Evolutionary conservation across 2,329 filamentous ascomycete genomes (phyloP), one percentile per base, ranked within the genome.

Genomic region (Scytalidium sp.): DNA sequence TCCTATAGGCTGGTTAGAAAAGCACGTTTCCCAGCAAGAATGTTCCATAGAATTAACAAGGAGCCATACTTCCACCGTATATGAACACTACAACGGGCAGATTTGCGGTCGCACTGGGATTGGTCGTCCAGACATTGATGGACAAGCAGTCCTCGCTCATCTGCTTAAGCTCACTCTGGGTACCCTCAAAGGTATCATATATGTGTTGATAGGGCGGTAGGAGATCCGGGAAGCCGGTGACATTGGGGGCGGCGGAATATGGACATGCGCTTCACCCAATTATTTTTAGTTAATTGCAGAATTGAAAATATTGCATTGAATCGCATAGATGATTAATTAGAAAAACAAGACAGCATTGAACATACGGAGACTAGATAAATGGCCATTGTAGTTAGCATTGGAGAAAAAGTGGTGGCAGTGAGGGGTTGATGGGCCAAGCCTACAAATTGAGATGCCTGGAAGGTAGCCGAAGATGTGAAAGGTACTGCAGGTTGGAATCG

Each of bases 121-220:
- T 22, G 59, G 62, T 19, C 60, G 60, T 32, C 56, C 71, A 76
- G 19, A 80, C 58, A 56, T 80, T 79, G 8, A 71, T 57, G 48
- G 72, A 74, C 19, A 81, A 67, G 42, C 75, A 78, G 58, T 78
- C 67, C 65, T 81, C 78, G 45, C 69, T 60, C 45, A 32, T 46
- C 32, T 36, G 32, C 32, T 36, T 36, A n/a, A 36, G 32, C 32
- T 15, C 32, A n/a, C 32, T 36, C 32, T 36, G 32, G 32, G 15
- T 36, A 5, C 32, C 32, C 32, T 36, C 32, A 36, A 36, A 36
- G 5, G 32, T n/a, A 36, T 36, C 32, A n/a, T 36, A 36, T 10
- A 36, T 36, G 15, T 36, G 32, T 36, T 36, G 32, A n/a, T 15
- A 36, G 4, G 32, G 32, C 13, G 32, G 32, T 5, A 36, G 32